A percentile compares a stretch with the other conserved stretches of the same genome.
These are phyloP conservation scores for Lentithecium fluviatile DNA, from an alignment of 495 filamentous ascomycete genomes.

Conservation along the genomic window DNA sequence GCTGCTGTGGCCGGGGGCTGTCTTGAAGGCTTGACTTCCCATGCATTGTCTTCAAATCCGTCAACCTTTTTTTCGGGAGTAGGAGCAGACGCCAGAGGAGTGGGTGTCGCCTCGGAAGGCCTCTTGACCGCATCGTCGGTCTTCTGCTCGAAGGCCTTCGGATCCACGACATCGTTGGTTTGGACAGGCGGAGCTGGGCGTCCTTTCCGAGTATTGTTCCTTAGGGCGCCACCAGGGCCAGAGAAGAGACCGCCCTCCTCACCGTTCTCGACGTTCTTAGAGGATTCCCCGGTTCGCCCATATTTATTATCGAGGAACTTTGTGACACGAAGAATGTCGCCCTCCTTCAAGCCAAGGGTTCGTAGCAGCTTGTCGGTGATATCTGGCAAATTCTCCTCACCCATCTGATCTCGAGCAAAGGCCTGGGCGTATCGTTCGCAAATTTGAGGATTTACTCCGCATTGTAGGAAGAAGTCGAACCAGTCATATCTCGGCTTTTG, in stretches of 20 bases:
- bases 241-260: slow-evolving; percentile 76
- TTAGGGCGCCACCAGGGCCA: slow-evolving; percentile 80
- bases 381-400: slow-evolving; percentile 83
- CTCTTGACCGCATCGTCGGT: slow-evolving; percentile 49
- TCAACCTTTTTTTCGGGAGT: slow-evolving; percentile 44
- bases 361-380: slow-evolving; percentile 78
- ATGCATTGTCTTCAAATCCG: slow-evolving; percentile 96
- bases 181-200: slow-evolving; percentile 81
- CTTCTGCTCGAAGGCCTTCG: slow-evolving; percentile 76
- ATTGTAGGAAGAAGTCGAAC: slow-evolving; percentile 96
- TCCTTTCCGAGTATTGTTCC: slow-evolving; percentile 94
- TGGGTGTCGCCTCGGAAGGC: slow-evolving; percentile 46
- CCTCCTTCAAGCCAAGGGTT: slow-evolving; percentile 86
- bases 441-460: slow-evolving; percentile 84
- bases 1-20: slow-evolving; percentile 46
- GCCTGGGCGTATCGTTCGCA: slow-evolving; percentile 92
- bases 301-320: slow-evolving; percentile 82
- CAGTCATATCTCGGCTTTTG: slow-evolving; percentile 83
- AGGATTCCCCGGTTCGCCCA: slow-evolving; percentile 55
- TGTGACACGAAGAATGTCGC: slow-evolving; percentile 93
- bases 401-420: slow-evolving; percentile 89
- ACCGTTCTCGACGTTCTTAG: slow-evolving; percentile 57
- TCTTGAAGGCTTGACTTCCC: slow-evolving; percentile 93
- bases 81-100: slow-evolving; percentile 54
- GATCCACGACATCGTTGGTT: slow-evolving; percentile 80